phyloP scores from a whole-genome alignment of 495 filamentous ascomycete genomes.

The Aspergillus indologenus region DNA sequence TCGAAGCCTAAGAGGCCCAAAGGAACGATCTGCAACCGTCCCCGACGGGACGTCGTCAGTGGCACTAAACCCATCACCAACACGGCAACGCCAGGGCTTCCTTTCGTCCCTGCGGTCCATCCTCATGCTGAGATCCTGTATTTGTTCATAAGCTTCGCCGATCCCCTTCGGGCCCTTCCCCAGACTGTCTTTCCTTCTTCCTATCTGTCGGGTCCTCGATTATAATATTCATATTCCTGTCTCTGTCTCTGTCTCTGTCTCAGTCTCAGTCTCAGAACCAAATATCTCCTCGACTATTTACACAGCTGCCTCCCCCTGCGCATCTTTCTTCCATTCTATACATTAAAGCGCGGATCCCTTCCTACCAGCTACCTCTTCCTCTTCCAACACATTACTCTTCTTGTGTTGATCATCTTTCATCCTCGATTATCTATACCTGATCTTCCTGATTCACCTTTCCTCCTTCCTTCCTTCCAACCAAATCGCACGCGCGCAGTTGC shows the following conservation, averaged over 20 bases:
- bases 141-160: conserved; percentile 73
- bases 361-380: conserved; percentile 6
- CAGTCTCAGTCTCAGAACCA: no score
- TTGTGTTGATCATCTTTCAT: conserved; percentile 11
- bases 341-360: not conserved
- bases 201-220: conserved; percentile 33
- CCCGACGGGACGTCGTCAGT: conserved; percentile 48
- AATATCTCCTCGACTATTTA: conserved; percentile 10
- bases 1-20: conserved; percentile 29
- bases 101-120: conserved; percentile 28
- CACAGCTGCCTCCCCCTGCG: conserved; percentile 2
- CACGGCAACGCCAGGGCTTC: conserved; percentile 29
- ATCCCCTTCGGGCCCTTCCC: conserved; percentile 58
- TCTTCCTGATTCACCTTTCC: conserved; percentile 8
- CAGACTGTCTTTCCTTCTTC: conserved; percentile 39
- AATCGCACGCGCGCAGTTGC: conserved; percentile 4
- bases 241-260: no score
- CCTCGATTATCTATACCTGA: conserved; percentile 5
- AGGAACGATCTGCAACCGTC: conserved; percentile 46
- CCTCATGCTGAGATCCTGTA: conserved; percentile 34
- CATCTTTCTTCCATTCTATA: not conserved
- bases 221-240: no score
- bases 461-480: not conserved
- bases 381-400: conserved; percentile 8
- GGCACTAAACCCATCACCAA: conserved; percentile 40